A percentile compares a stretch with the other conserved stretches of the same genome.
phyloP scores from a whole-genome alignment of 2,329 filamentous ascomycete genomes.

The Pseudogymnoascus destructans region DNA sequence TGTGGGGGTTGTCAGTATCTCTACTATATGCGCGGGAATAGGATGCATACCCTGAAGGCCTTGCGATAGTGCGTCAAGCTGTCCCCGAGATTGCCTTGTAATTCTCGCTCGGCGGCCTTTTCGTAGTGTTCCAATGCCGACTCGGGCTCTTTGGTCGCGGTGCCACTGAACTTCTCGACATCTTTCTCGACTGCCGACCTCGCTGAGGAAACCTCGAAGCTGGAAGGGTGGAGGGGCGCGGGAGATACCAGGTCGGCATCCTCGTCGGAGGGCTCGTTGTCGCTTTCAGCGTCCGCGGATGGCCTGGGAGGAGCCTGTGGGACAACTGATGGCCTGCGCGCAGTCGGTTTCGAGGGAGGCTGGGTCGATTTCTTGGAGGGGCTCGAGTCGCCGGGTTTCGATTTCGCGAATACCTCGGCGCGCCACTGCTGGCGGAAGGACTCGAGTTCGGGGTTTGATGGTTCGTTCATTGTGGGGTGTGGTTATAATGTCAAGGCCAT shows the following conservation, averaged over 20 bases:
- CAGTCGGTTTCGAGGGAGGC: background rate
- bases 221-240: background rate
- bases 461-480: conserved; percentile 23
- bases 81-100: conserved; percentile 72
- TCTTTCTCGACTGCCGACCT: background rate
- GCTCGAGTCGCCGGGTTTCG: conserved; percentile 14
- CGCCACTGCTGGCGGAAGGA: conserved; percentile 78
- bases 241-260: background rate
- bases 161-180: background rate
- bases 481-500: background rate
- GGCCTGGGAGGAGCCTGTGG: background rate
- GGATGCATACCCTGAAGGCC: conserved; percentile 62
- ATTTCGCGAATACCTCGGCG: conserved; percentile 41
- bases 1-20: conserved; percentile 27
- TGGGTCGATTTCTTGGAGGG: background rate
- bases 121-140: conserved; percentile 91
- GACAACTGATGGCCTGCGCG: background rate
- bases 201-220: background rate
- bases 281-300: background rate
- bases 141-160: conserved; percentile 37
- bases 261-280: background rate
- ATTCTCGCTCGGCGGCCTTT: conserved; percentile 77
- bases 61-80: conserved; percentile 79
- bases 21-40: background rate
- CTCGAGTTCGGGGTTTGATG: conserved; percentile 60